Evolutionary conservation across 345 rosid species (phyloP).

Genomic region (Turnera subulata): DNA sequence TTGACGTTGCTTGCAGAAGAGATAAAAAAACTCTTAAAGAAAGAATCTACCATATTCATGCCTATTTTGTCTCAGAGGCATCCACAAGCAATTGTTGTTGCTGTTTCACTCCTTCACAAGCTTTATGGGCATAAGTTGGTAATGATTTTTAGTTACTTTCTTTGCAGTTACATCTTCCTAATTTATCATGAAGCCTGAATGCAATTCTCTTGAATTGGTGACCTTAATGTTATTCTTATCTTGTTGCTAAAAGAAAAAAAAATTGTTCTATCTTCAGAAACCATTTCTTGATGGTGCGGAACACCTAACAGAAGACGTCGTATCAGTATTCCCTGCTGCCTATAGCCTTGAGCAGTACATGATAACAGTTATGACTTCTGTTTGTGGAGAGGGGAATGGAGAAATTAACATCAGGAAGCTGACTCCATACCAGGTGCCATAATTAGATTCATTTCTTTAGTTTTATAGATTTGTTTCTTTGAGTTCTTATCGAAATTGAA

Average conservation of each 20-base stretch:
- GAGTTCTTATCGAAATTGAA: not conserved
- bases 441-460: conserved; percentile 6
- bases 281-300: conserved; percentile 86
- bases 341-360: conserved; percentile 87
- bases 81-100: conserved; percentile 64
- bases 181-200: not conserved
- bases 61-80: conserved; percentile 82
- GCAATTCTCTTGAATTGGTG: not conserved
- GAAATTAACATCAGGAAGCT: conserved; percentile 67
- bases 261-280: conserved; percentile 71
- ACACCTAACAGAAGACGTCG: conserved; percentile 87
- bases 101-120: conserved; percentile 87
- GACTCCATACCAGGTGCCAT: conserved; percentile 69
- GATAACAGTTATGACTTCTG: conserved; percentile 54
- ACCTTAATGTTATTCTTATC: conserved; percentile 6
- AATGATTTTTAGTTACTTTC: conserved; percentile 33
- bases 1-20: conserved; percentile 90
- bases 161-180: not conserved
- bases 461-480: not conserved
- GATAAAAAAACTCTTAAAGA: conserved; percentile 65
- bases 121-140: conserved; percentile 87
- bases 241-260: too few species aligned
- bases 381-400: conserved; percentile 51
- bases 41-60: conserved; percentile 62
- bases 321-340: conserved; percentile 86